Conservation (phyloP, 768 basidiomycete species). For the Trametes meyenii region DNA sequence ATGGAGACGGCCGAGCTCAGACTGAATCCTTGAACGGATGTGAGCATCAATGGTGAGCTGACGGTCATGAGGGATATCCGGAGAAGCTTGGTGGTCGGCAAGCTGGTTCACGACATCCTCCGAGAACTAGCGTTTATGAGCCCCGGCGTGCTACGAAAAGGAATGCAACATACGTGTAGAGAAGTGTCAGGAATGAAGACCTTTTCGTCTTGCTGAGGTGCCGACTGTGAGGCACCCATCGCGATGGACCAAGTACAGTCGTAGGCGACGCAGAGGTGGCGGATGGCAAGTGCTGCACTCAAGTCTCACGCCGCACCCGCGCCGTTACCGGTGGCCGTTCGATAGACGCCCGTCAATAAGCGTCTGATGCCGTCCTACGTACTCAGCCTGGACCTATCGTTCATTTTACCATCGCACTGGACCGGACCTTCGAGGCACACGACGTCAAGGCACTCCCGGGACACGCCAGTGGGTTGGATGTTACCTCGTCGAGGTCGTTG, state of each 20-base stretch:
- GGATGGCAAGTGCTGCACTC: background rate
- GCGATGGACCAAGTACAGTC: background rate
- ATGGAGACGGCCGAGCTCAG: constrained; percentile 66
- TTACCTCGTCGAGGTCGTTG: too few relatives aligned
- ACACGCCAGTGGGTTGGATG: too few relatives aligned
- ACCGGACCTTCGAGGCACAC: too few relatives aligned
- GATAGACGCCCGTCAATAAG: background rate
- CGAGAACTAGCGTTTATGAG: constrained; percentile 62
- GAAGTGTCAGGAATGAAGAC: constrained; percentile 47
- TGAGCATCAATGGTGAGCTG: constrained; percentile 76
- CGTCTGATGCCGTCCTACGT: too few relatives aligned
- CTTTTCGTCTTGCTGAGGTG: constrained; percentile 54
- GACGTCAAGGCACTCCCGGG: too few relatives aligned
- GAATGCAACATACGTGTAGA: constrained; percentile 38
- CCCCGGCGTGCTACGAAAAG: background rate
- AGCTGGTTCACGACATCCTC: constrained; percentile 81
- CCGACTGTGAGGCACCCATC: constrained; percentile 79
- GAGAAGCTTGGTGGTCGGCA: constrained; percentile 60
- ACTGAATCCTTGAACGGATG: constrained; percentile 70
- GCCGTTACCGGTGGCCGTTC: background rate
- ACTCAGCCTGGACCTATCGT: too few relatives aligned
- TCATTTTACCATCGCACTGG: too few relatives aligned
- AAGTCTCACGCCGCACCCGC: background rate
- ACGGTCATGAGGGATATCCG: constrained; percentile 64
- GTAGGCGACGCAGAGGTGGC: background rate